Percentiles rank a stretch among this genome's conserved stretches.
These are phyloP conservation scores for Croton laevigatus DNA, from an alignment of 441 rosid species.

Conservation along the genomic window DNA sequence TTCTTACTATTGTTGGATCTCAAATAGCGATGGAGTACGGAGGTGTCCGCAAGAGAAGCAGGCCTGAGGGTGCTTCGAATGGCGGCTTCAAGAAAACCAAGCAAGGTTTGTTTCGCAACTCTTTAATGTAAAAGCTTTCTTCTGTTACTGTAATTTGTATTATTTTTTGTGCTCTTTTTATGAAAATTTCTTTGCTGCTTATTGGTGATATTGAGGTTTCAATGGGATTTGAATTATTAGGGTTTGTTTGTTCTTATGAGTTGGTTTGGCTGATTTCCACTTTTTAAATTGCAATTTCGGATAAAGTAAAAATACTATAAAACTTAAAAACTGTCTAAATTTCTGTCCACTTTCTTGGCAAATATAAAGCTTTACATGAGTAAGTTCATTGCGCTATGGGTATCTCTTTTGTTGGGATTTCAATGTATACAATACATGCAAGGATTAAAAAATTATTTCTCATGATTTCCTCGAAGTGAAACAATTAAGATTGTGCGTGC, in stretches of 20 bases:
- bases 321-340: not conserved
- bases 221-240: not conserved
- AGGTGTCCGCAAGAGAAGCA: slow-evolving; percentile 59
- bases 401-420: not conserved
- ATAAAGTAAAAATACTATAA: not conserved
- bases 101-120: slow-evolving; percentile 35
- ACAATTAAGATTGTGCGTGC: not conserved
- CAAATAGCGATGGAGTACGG: slow-evolving; percentile 39
- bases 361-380: not conserved
- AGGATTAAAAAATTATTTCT: not conserved
- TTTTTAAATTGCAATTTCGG: not conserved
- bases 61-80: slow-evolving; percentile 43
- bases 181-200: not conserved
- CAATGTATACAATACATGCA: too few relatives aligned
- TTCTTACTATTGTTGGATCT: slow-evolving; percentile 9
- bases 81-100: slow-evolving; percentile 54
- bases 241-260: not conserved
- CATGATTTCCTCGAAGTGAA: too few relatives aligned
- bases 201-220: not conserved
- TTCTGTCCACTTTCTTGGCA: not conserved
- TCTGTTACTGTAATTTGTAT: not conserved
- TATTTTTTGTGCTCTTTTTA: not conserved
- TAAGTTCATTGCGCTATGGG: not conserved
- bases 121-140: not conserved
- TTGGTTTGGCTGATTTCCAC: not conserved